A percentile compares a stretch with the other conserved stretches of the same genome.
phyloP scores from a whole-genome alignment of 2,329 filamentous ascomycete genomes.

The Clonostachys sp. region DNA sequence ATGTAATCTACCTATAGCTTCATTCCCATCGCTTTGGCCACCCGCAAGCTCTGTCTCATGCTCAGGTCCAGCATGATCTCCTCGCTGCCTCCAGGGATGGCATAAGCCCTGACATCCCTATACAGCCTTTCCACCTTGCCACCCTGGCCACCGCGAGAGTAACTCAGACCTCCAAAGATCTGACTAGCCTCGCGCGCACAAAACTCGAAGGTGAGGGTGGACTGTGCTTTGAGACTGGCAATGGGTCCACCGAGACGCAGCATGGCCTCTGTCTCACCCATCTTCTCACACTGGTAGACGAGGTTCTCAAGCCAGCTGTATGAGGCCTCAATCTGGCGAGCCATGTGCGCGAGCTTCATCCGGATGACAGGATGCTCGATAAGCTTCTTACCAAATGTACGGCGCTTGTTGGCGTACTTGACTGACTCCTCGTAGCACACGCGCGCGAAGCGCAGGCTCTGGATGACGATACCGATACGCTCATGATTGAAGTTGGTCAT shows the following conservation, averaged over 20 bases:
- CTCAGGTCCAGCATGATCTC: slow-evolving; percentile 99
- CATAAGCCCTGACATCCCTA: slow-evolving; percentile 91
- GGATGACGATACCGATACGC: slow-evolving; percentile 97
- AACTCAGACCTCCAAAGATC: slow-evolving; percentile 93
- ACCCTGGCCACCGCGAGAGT: slow-evolving; percentile 89
- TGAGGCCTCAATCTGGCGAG: slow-evolving; percentile 93
- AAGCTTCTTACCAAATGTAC: slow-evolving; percentile 93
- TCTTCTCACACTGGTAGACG: slow-evolving; percentile 87
- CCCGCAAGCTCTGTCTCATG: slow-evolving; percentile 84
- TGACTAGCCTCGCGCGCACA: slow-evolving; percentile 94
- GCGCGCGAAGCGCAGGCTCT: slow-evolving; percentile 89
- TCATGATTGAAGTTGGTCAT: slow-evolving; percentile 99
- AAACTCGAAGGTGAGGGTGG: slow-evolving; percentile 93
- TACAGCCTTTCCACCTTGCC: slow-evolving; percentile 94
- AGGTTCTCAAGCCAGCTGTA: slow-evolving; percentile 96
- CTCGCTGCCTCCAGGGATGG: slow-evolving; percentile 91
- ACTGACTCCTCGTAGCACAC: slow-evolving; percentile 96
- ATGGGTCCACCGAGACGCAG: slow-evolving; percentile 92
- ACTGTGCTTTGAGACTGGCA: slow-evolving; percentile 88
- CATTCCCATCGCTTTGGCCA: slow-evolving; percentile 91
- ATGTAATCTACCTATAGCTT: slow-evolving; percentile 61
- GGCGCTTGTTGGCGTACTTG: slow-evolving; percentile 96
- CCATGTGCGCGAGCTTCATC: slow-evolving; percentile 97
- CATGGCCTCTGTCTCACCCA: slow-evolving; percentile 95
- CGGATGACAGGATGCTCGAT: slow-evolving; percentile 97